Percentiles rank a stretch among this genome's conserved stretches.
These are phyloP conservation scores for Hypoxylon sp. DNA, from an alignment of 2,329 filamentous ascomycete genomes.

Conservation along the genomic window DNA sequence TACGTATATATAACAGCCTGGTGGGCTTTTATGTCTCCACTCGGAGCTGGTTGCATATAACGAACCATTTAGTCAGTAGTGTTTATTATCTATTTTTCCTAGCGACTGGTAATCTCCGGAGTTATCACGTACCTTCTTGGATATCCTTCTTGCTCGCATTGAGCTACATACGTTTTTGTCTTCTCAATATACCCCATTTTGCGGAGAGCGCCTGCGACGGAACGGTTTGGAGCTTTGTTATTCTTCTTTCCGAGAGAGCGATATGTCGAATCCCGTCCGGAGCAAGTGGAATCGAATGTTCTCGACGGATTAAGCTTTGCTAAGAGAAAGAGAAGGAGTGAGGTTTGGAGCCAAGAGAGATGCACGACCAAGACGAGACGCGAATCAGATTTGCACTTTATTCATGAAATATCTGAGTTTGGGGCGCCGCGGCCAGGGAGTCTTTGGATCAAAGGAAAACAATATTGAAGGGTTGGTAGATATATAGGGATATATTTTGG, in stretches of 20 bases:
- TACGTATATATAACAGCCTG: slow-evolving; percentile 42
- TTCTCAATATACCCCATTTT: slow-evolving; percentile 45
- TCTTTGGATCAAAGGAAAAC: slow-evolving; percentile 36
- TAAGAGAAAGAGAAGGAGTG: slow-evolving; percentile 7
- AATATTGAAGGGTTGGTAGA: slow-evolving; percentile 23
- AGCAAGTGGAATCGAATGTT: slow-evolving; percentile 18
- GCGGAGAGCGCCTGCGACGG: slow-evolving; percentile 21
- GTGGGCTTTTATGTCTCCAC: slow-evolving; percentile 20
- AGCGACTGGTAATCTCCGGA: slow-evolving; percentile 19
- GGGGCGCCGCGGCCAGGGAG: slow-evolving; percentile 32
- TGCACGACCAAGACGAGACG: slow-evolving; percentile 42
- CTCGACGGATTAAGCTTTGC: slow-evolving; percentile 22
- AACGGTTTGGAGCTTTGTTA: slow-evolving; percentile 38
- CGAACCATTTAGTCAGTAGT: slow-evolving; percentile 49
- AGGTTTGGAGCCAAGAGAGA: slow-evolving; percentile 31
- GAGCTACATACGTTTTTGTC: slow-evolving; percentile 34
- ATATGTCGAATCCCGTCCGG: slow-evolving; percentile 3
- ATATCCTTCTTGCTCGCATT: slow-evolving; percentile 34
- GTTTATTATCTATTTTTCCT: slow-evolving; percentile 51
- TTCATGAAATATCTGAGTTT: slow-evolving; percentile 31
- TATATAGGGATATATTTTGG: slow-evolving; percentile 33
- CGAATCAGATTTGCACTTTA: slow-evolving; percentile 39
- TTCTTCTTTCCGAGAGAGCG: slow-evolving; percentile 18
- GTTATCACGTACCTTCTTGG: slow-evolving; percentile 27
- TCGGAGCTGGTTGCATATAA: slow-evolving; percentile 44